Evolutionary conservation across 176 grass and related monocot genomes (phyloP), one percentile per base, ranked within the genome.

Genomic region (Neostapfia colusana): DNA sequence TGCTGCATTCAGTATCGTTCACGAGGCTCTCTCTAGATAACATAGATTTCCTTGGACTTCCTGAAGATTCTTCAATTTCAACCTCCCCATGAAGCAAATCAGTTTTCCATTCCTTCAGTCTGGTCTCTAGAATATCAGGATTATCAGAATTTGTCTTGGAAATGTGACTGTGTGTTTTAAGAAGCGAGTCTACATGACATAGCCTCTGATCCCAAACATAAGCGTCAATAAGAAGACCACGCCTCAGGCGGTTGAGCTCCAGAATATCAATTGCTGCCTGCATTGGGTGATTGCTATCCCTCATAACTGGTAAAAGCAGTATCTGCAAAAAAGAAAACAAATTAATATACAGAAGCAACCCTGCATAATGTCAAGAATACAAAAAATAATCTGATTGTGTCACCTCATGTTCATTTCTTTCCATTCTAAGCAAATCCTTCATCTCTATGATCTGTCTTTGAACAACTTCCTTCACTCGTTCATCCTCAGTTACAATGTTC

Each of bases 361-460:
- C 43, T 67, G 3, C 10, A 74, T 49, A 69, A 74, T 53, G 10
- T 69, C 0, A 18, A 83, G 1, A 58, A 61, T 51, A 59, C 3
- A 27, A 7, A 23, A 69, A 14, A 84, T 49, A 77, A 67, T 79
- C 26, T 62, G 0, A 74, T 45, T 49, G 59, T 56, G 40, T 70
- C 63, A 92, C 95, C 86, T 99, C 87, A 82, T 94, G 95, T 72
- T 85, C 86, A 83, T 95, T 90, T 83, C 57, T 82, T 86, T 92
- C 85, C 84, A 88, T 90, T 84, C 90, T 90, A 74, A 95, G 85
- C 80, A 90, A 63, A 59, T 95, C 91, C 74, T 94, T 92, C 81
- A 99, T 82, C 73, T 90, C 73, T 8, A 84, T 80, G 49, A 92
- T 73, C 54, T 92, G 82, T 55, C 80, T 86, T 71, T 86, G 76